Evolutionary conservation across 2,329 filamentous ascomycete genomes (phyloP).

Genomic region (Parastagonospora avenae): DNA sequence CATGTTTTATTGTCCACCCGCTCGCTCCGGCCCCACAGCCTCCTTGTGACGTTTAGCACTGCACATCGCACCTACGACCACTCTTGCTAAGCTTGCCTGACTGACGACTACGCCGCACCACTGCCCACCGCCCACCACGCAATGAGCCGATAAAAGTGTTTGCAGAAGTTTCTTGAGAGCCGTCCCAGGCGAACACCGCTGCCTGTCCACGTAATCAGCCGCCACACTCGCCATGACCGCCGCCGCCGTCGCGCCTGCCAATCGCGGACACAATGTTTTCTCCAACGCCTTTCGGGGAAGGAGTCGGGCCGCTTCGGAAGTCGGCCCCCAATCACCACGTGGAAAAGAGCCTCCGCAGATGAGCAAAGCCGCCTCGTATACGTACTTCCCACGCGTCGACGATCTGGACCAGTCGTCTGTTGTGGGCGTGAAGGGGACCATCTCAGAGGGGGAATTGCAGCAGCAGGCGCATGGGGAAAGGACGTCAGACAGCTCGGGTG

Average conservation of each 20-base stretch:
- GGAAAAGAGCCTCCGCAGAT: conserved; percentile 34
- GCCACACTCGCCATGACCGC: conserved; percentile 34
- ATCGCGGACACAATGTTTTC: conserved; percentile 37
- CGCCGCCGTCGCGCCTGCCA: conserved; percentile 37
- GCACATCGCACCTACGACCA: background rate
- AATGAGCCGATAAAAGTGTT: conserved; percentile 24
- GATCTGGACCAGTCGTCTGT: conserved; percentile 37
- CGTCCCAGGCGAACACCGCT: conserved; percentile 1
- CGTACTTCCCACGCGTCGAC: conserved; percentile 48
- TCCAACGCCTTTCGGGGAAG: conserved; percentile 37
- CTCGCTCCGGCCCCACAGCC: conserved; percentile 17
- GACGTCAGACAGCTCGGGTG: conserved; percentile 47
- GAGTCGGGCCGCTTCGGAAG: conserved; percentile 41
- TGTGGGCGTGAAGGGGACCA: conserved; percentile 34
- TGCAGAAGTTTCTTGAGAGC: conserved; percentile 5
- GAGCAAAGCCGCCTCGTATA: conserved; percentile 49
- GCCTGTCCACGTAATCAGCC: conserved; percentile 2
- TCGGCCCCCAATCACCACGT: conserved; percentile 26
- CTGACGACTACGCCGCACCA: conserved; percentile 19
- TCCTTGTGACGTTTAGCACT: conserved; percentile 30
- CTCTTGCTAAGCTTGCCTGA: conserved; percentile 12
- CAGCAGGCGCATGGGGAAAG: conserved; percentile 35
- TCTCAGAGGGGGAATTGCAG: conserved; percentile 41
- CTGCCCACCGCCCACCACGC: conserved; percentile 13
- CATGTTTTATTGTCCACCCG: conserved; percentile 8